phyloP scores from a whole-genome alignment of 345 rosid genomes.

The Heritiera fomes region DNA sequence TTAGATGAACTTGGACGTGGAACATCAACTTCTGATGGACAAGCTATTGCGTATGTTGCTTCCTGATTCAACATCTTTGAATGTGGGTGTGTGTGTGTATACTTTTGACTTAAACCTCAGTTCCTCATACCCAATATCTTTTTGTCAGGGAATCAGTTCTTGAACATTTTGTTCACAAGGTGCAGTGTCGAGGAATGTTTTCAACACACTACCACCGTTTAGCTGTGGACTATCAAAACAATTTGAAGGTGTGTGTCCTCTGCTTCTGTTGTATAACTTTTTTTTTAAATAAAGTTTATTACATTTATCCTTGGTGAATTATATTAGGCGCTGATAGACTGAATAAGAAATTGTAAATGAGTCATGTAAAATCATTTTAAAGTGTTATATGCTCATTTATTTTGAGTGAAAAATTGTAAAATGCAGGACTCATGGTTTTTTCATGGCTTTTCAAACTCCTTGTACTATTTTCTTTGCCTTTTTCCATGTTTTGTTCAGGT shows the following conservation, averaged over 20 bases:
- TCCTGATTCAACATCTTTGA: not conserved
- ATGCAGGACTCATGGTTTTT: not conserved
- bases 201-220: conserved; percentile 94
- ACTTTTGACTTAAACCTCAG: not conserved
- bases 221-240: conserved; percentile 51
- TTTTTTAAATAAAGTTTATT: not conserved
- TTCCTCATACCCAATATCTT: not conserved
- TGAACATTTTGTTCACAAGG: conserved; percentile 77
- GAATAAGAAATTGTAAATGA: not conserved
- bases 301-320: not conserved
- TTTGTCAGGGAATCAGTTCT: conserved; percentile 77
- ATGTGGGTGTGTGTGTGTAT: not conserved
- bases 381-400: not conserved
- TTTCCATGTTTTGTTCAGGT: conserved; percentile 48
- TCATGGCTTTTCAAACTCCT: not conserved
- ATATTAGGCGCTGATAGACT: not conserved
- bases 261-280: not conserved
- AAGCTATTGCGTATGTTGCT: conserved; percentile 89
- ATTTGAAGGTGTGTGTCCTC: conserved; percentile 2
- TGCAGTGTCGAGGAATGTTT: conserved; percentile 88
- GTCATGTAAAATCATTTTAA: not conserved
- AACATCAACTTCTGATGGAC: conserved; percentile 96
- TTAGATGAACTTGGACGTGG: conserved; percentile 99
- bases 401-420: not conserved
- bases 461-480: not conserved